Base-by-base conservation (phyloP, 208 protist genomes). In the Plasmodiophora brassicae region DNA sequence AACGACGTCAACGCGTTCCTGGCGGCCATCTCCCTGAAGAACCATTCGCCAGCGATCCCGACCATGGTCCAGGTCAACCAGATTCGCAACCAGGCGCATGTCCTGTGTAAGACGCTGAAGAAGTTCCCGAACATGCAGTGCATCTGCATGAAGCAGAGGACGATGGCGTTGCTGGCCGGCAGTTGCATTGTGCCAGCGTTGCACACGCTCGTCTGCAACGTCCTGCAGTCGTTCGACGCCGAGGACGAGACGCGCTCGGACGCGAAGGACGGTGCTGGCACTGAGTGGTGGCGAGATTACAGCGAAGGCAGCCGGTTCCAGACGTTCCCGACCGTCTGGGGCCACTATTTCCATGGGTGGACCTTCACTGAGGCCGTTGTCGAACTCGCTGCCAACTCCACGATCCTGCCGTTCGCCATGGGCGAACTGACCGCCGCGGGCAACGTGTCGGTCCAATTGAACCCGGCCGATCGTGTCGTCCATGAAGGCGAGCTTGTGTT, bases 41-140 rank as follows among this genome's bases (percentile, higher is more conserved):
- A 78, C n/a, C n/a, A 78, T 38, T 78, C 65, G 5, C 65, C 65
- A 38, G 20, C 65, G n/a, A 78, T 78, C n/a, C 65, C 65, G 14
- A 78, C 65, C 5, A 78, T 78, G 65, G 65, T 78, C 5, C 65
- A 78, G n/a, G 41, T 78, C 65, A 78, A 78, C n/a, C 10, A 78
- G 10, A 78, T 78, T 32, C 65, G 65, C 5, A 78, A 78, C n/a
- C 65, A 78, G n/a, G 65, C 32, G 32, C 65, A 78, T 32, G 65
- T 78, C n/a, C n/a, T 78, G 14, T 78, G 65, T 38, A 5, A 78
- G 65, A 78, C 65, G 5, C n/a, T 78, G 65, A n/a, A 78, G 65
- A 78, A 78, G n/a, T 78, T 78, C 65, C 65, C 65, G 32, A 78
- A 78, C n/a, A 78, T 78, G 65, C 65, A 78, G n/a, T 78, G 65